Evolutionary conservation across 1,284 basidiomycete species (phyloP).

Genomic region (Ceratobasidium sp.): DNA sequence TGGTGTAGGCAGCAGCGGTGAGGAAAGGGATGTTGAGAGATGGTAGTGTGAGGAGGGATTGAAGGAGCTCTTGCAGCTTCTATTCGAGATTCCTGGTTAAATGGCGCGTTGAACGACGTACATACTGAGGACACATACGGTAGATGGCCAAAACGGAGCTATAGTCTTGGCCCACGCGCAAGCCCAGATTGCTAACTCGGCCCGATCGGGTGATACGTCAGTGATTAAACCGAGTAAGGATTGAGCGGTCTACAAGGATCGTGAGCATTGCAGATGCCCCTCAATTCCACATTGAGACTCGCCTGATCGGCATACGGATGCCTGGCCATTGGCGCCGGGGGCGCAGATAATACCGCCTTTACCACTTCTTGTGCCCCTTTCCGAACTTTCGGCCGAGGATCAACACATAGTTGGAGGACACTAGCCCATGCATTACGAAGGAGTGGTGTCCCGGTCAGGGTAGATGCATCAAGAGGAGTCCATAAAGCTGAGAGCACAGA

Average conservation of each 20-base stretch:
- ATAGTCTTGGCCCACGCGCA: slow-evolving; percentile 73
- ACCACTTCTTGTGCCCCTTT: slow-evolving; percentile 90
- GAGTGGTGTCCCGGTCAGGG: slow-evolving; percentile 70
- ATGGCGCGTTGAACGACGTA: slow-evolving; percentile 15
- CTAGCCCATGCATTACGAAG: slow-evolving; percentile 82
- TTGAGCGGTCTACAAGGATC: slow-evolving; percentile 11
- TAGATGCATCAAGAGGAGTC: slow-evolving; percentile 72
- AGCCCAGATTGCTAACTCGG: slow-evolving; percentile 83
- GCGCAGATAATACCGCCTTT: slow-evolving; percentile 75
- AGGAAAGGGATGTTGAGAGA: slow-evolving; percentile 86
- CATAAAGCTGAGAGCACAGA: slow-evolving; percentile 78
- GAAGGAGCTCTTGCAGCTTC: slow-evolving; percentile 76
- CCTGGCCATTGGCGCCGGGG: slow-evolving; percentile 76
- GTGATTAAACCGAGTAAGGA: slow-evolving; percentile 17
- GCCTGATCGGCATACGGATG: slow-evolving; percentile 90
- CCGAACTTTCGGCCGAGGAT: slow-evolving; percentile 93
- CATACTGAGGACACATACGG: slow-evolving; percentile 55
- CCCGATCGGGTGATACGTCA: slow-evolving; percentile 58
- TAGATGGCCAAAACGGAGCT: slow-evolving; percentile 72
- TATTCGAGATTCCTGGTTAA: slow-evolving; percentile 53
- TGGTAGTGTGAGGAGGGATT: slow-evolving; percentile 78
- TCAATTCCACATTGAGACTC: slow-evolving; percentile 71
- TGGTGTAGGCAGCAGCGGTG: slow-evolving; percentile 82
- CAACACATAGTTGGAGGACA: slow-evolving; percentile 83
- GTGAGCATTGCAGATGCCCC: slow-evolving; percentile 62